phyloP scores from a whole-genome alignment of 2,329 filamentous ascomycete genomes.

The Sclerotiophoma versabilis region DNA sequence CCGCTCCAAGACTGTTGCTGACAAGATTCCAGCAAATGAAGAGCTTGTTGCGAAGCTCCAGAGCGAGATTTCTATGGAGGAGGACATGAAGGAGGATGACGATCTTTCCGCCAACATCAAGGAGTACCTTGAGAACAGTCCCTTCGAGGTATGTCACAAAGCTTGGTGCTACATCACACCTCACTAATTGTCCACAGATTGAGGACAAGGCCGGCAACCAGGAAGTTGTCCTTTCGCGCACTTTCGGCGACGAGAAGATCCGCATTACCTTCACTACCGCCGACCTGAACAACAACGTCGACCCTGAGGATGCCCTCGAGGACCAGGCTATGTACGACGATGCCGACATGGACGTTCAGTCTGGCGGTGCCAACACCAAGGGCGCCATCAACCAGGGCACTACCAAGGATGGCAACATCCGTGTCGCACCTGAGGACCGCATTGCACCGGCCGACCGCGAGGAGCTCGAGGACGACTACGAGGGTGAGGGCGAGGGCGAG shows the following conservation, averaged over 20 bases:
- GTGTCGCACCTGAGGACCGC: constrained; percentile 63
- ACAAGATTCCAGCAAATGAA: constrained; percentile 60
- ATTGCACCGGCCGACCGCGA: constrained; percentile 65
- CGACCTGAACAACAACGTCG: constrained; percentile 68
- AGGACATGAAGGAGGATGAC: constrained; percentile 76
- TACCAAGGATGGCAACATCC: constrained; percentile 59
- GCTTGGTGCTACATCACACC: background rate
- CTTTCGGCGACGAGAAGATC: constrained; percentile 89
- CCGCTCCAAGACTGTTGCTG: constrained; percentile 11
- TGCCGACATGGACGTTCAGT: constrained; percentile 55
- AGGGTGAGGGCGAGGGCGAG: constrained; percentile 58
- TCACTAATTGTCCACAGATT: constrained; percentile 50
- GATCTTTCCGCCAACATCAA: constrained; percentile 78
- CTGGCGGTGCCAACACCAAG: constrained; percentile 64
- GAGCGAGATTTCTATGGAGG: constrained; percentile 66
- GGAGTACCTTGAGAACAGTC: constrained; percentile 85
- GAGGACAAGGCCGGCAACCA: constrained; percentile 84
- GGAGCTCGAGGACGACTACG: constrained; percentile 63
- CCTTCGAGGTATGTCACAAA: constrained; percentile 70
- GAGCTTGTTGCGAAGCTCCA: constrained; percentile 88
- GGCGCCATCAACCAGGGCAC: constrained; percentile 62
- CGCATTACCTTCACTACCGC: constrained; percentile 84
- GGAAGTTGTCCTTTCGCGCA: constrained; percentile 83
- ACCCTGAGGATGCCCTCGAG: constrained; percentile 58
- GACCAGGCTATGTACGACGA: constrained; percentile 56